Percentiles rank a stretch among this genome's conserved stretches.
These are phyloP conservation scores for Microcos paniculata DNA, from an alignment of 345 rosid genomes.

Conservation along the genomic window DNA sequence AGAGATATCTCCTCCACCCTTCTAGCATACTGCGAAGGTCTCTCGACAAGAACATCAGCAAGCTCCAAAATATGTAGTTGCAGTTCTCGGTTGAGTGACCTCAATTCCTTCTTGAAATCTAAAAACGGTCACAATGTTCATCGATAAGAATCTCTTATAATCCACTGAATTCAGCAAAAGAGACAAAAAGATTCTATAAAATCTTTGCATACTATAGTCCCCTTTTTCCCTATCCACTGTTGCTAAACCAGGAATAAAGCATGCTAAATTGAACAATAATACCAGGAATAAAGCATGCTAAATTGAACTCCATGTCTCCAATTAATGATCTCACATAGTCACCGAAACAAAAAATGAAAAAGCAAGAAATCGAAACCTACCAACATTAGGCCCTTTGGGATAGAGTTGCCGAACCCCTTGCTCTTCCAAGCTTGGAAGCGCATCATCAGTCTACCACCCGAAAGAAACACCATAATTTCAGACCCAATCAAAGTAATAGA, in stretches of 20 bases:
- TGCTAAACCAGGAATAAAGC: background rate
- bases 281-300: too few species aligned
- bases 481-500: background rate
- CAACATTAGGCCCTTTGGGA: constrained; percentile 65
- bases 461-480: background rate
- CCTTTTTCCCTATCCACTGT: background rate
- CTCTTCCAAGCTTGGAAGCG: constrained; percentile 89
- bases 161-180: background rate
- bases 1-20: constrained; percentile 89
- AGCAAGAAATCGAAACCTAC: constrained; percentile 29
- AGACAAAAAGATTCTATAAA: background rate
- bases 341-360: background rate
- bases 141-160: background rate
- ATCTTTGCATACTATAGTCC: background rate
- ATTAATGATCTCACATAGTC: background rate
- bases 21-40: constrained; percentile 95
- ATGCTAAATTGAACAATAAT: background rate
- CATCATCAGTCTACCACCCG: constrained; percentile 63
- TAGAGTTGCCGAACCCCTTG: constrained; percentile 84
- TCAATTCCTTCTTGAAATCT: constrained; percentile 88
- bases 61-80: constrained; percentile 91
- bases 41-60: constrained; percentile 92
- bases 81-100: constrained; percentile 75
- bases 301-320: background rate
- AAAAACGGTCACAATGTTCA: background rate